A percentile compares a stretch with the other conserved stretches of the same genome.
These are phyloP conservation scores for Trichophyton benhamiae DNA, from an alignment of 2,329 filamentous ascomycete genomes.

Conservation along the genomic window DNA sequence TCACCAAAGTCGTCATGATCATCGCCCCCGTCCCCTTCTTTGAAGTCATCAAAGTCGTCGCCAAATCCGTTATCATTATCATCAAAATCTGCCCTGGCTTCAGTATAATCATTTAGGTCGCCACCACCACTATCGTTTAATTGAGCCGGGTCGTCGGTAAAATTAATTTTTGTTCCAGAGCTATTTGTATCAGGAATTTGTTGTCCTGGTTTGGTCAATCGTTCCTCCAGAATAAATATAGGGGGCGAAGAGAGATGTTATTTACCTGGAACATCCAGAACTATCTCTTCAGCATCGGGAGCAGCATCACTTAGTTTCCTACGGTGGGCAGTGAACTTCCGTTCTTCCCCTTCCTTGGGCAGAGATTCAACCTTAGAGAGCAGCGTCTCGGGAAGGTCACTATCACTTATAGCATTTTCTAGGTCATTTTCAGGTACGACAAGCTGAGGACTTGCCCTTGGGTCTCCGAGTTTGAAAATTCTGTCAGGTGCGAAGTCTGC, in stretches of 20 bases:
- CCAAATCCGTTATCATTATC: conserved; percentile 55
- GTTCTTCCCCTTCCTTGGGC: conserved; percentile 21
- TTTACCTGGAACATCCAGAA: conserved; percentile 46
- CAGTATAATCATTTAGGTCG: conserved; percentile 31
- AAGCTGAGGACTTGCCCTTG: conserved; percentile 12
- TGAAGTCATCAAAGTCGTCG: conserved; percentile 45
- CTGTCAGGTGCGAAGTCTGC: conserved; percentile 50
- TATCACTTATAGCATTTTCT: not conserved
- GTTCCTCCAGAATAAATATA: conserved; percentile 34
- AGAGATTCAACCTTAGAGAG: conserved; percentile 33
- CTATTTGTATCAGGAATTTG: conserved; percentile 41
- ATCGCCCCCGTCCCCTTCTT: conserved; percentile 39
- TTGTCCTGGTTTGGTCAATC: conserved; percentile 51
- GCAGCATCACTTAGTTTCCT: conserved; percentile 31
- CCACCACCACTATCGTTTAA: conserved; percentile 43
- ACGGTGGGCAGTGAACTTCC: conserved; percentile 23
- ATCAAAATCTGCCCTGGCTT: conserved; percentile 38
- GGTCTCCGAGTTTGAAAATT: conserved; percentile 34
- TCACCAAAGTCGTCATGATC: conserved; percentile 49
- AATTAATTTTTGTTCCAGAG: conserved; percentile 29
- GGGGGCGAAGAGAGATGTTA: conserved; percentile 19
- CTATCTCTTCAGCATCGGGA: conserved; percentile 32
- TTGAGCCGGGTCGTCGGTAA: conserved; percentile 23
- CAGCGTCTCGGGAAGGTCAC: conserved; percentile 31
- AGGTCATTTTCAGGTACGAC: not conserved